These are phyloP conservation scores for Cryptosporidium baileyi DNA, from an alignment of 169 alveolate genomes.

Conservation along the genomic window DNA sequence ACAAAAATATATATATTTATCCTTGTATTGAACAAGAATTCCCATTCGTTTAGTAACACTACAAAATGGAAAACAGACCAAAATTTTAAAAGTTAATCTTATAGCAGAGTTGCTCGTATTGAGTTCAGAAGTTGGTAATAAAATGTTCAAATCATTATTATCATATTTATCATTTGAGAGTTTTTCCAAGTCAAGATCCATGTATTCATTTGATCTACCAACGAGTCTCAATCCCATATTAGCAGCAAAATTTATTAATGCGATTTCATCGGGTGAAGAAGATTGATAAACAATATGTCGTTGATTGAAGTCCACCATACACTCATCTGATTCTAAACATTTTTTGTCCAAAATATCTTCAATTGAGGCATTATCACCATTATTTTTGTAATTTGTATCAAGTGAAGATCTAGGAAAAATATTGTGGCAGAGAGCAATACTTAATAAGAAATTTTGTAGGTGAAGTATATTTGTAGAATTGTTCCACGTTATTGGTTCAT, in stretches of 20 bases:
- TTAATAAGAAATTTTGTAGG: constrained; percentile 83
- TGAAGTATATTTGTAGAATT: constrained; percentile 17
- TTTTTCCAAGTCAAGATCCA: constrained; percentile 78
- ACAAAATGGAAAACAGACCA: constrained; percentile 94
- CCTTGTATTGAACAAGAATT: constrained; percentile 87
- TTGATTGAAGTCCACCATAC: constrained; percentile 71
- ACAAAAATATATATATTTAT: constrained; percentile 76
- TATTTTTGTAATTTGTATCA: background rate
- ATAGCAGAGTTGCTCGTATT: background rate
- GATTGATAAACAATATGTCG: constrained; percentile 90
- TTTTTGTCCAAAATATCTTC: constrained; percentile 11
- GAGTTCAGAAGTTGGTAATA: background rate
- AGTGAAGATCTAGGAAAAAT: constrained; percentile 85
- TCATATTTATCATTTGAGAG: background rate
- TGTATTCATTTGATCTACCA: constrained; percentile 85
- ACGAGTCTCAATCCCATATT: constrained; percentile 87
- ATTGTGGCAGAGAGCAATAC: constrained; percentile 90
- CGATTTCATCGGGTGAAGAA: constrained; percentile 98
- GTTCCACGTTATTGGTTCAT: constrained; percentile 15
- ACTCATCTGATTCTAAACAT: constrained; percentile 50
- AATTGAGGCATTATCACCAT: background rate
- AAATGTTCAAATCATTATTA: background rate
- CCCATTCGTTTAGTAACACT: constrained; percentile 99
- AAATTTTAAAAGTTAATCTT: constrained; percentile 81
- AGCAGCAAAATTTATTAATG: constrained; percentile 94